Conservation (phyloP, 495 filamentous ascomycete species). For the Chaetomidium leptoderma region DNA sequence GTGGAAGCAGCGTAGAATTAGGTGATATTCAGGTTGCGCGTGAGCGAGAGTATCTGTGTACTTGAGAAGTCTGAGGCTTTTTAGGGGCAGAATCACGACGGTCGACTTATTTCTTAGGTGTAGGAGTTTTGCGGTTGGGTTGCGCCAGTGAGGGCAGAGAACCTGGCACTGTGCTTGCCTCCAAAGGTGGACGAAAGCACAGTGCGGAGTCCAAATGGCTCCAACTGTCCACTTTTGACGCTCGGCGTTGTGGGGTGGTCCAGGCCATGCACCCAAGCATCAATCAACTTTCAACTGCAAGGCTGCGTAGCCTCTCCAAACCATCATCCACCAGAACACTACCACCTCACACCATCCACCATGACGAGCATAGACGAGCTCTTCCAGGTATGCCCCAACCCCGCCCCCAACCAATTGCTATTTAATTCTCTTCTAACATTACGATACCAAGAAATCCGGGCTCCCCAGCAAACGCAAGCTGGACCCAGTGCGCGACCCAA, state of each 20-base stretch:
- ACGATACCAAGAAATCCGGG: conserved; percentile 48
- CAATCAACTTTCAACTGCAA: not conserved
- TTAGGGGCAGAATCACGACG: no score
- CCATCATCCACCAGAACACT: conserved; percentile 10
- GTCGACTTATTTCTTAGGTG: no score
- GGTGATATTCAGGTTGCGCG: not conserved
- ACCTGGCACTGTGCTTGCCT: no score
- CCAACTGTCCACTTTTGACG: no score
- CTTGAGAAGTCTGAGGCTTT: no score
- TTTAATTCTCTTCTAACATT: conserved; percentile 20
- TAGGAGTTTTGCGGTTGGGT: no score
- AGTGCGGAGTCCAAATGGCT: no score
- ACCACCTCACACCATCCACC: conserved; percentile 15
- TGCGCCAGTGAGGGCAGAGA: no score
- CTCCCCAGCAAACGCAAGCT: conserved; percentile 68
- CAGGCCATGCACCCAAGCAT: no score
- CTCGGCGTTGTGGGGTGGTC: no score
- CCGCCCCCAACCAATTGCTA: not conserved
- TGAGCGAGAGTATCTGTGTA: no score
- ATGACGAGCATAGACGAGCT: conserved; percentile 81
- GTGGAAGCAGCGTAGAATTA: not conserved
- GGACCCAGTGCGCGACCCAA: conserved; percentile 64
- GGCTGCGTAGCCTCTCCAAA: not conserved
- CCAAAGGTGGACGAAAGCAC: no score
- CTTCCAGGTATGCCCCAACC: conserved; percentile 61